A percentile compares a stretch with the other conserved stretches of the same genome.
Conservation (phyloP, 441 rosid genomes). For the Arabidopsis hybrid region DNA sequence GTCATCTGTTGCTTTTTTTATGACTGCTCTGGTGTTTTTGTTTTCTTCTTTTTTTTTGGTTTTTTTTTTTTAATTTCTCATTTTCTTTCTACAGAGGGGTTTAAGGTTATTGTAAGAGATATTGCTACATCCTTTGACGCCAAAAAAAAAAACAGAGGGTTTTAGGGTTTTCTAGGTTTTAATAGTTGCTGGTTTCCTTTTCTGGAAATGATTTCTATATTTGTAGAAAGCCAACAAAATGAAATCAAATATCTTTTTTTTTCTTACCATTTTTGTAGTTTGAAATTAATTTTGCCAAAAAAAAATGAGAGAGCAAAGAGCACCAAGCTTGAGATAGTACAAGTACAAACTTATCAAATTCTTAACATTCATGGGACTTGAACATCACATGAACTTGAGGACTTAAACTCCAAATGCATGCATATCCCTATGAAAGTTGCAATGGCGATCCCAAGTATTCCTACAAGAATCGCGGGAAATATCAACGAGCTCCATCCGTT, state of each 20-base stretch:
- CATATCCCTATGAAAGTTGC: conserved; percentile 86
- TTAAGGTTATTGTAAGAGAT: too few species aligned
- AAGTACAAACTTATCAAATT: not conserved
- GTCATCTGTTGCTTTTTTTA: conserved; percentile 3
- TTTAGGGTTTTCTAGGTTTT: not conserved
- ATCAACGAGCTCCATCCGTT: conserved; percentile 84
- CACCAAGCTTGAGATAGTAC: too few species aligned
- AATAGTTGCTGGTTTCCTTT: not conserved
- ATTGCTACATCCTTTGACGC: too few species aligned
- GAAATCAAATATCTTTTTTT: not conserved
- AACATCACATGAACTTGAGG: conserved; percentile 57
- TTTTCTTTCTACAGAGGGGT: not conserved
- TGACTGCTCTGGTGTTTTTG: conserved; percentile 7
- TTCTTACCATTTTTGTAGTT: not conserved
- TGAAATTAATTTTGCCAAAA: not conserved
- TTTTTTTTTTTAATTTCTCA: not conserved
- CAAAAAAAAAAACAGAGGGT: not conserved
- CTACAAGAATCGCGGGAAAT: conserved; percentile 80
- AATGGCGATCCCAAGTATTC: conserved; percentile 80
- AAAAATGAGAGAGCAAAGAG: not conserved
- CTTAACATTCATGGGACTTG: not conserved
- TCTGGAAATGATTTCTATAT: not conserved
- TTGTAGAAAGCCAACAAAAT: not conserved
- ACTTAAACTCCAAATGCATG: conserved; percentile 64
- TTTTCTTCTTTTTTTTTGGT: not conserved